Evolutionary conservation across 805 yeast species (phyloP), one percentile per base, ranked within the genome.

Genomic region (Pichia nakasei): DNA sequence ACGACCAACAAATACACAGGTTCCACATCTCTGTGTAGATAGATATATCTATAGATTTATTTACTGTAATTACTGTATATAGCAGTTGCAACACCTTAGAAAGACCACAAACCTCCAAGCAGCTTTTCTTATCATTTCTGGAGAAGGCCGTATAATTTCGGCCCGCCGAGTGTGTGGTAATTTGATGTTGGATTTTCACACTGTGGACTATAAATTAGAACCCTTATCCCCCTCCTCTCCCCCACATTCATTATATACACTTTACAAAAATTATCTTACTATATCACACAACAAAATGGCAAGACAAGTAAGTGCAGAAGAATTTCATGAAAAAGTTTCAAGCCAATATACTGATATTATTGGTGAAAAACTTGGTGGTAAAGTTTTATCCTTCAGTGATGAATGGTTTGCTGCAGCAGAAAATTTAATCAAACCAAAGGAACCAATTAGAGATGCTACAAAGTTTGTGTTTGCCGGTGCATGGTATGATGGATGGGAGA

Each of bases 401-500:
- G 95, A 91, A 65, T 91, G 94, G 93, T 91, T 91, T 66, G 97
- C 97, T 1, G 91, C 78, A 36, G 97, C 97, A 6, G 76, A 72
- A 27, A 91, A 91, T 65, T 72, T 91, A 55, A 80, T 88, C 60
- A 80, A 85, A 58, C 89, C 96, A 33, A 73, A 72, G 38, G 73
- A 81, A 3, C 95, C 97, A 2, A 75, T 86, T 45, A 70, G 94
- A 57, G 95, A 87, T 54, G 82, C 84, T 11, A 82, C 88, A 24
- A 72, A 75, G 54, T 89, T 87, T 62, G 77, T 81, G 2, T 83
- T 75, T 47, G 76, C 89, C 3, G 97, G 97, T 41, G 96, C 96
- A 4, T 91, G 97, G 96, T 91, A 86, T 60, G 98, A 91, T 54
- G 98, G 98, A 20, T 91, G 97, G 97, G 97, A 91, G 64, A 91